A percentile compares a stretch with the other conserved stretches of the same genome.
Evolutionary conservation across 2,329 filamentous ascomycete genomes (phyloP).

Genomic region (Xylaria sp.): DNA sequence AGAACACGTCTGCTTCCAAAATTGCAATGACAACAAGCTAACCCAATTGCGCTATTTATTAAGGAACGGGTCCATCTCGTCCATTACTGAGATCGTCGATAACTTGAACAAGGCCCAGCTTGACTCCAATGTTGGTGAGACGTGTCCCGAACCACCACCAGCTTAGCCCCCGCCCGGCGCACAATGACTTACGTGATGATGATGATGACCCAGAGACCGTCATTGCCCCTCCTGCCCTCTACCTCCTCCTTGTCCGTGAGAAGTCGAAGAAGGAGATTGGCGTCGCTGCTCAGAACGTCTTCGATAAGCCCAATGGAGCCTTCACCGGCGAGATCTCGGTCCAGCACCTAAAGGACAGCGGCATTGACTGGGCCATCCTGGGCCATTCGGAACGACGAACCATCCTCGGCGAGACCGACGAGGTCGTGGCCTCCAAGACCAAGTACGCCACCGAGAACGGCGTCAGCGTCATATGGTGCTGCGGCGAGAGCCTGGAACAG

Average conservation of each 20-base stretch:
- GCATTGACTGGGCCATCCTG: slow-evolving; percentile 89
- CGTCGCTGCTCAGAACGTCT: slow-evolving; percentile 96
- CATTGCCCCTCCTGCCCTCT: slow-evolving; percentile 89
- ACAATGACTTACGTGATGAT: slow-evolving; percentile 32
- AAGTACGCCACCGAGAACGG: slow-evolving; percentile 91
- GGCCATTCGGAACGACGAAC: slow-evolving; percentile 96
- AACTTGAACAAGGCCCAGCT: slow-evolving; percentile 89
- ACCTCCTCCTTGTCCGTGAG: slow-evolving; percentile 88
- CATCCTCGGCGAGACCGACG: slow-evolving; percentile 86
- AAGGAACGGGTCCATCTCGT: slow-evolving; percentile 93
- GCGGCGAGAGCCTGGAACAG: slow-evolving; percentile 94
- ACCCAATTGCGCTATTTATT: slow-evolving; percentile 37
- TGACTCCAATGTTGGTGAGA: slow-evolving; percentile 78
- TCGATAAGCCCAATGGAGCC: slow-evolving; percentile 94
- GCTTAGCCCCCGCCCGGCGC: background rate
- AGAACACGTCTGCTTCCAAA: slow-evolving; percentile 32
- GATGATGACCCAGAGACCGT: slow-evolving; percentile 79
- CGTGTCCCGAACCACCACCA: slow-evolving; percentile 31
- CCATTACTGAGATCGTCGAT: slow-evolving; percentile 89
- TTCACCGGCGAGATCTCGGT: slow-evolving; percentile 98
- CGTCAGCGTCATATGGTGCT: slow-evolving; percentile 94
- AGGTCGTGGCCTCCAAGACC: slow-evolving; percentile 91
- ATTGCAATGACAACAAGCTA: slow-evolving; percentile 7
- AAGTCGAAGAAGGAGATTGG: slow-evolving; percentile 79
- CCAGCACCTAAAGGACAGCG: slow-evolving; percentile 87